Percentiles rank a stretch among this genome's conserved stretches.
These are phyloP conservation scores for Russula abietina DNA, from an alignment of 768 basidiomycete genomes.

Conservation along the genomic window DNA sequence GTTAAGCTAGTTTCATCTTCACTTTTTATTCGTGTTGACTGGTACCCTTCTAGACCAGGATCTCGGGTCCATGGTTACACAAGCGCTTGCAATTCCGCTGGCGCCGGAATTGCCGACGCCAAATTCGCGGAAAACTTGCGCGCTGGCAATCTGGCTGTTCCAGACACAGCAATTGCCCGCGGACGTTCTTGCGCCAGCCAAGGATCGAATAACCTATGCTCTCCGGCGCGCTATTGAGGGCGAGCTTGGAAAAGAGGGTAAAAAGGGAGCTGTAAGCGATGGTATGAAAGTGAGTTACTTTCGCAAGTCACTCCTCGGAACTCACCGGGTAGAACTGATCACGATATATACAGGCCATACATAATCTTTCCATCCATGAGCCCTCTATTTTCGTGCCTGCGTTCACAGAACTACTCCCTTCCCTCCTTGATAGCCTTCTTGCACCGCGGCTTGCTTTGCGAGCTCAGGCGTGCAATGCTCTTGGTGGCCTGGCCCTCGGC, in stretches of 20 bases:
- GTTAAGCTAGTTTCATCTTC: slow-evolving; percentile 24
- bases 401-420: slow-evolving; percentile 54
- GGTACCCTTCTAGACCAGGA: slow-evolving; percentile 44
- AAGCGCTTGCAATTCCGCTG: slow-evolving; percentile 66
- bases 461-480: slow-evolving; percentile 66
- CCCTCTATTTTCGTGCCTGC: slow-evolving; percentile 64
- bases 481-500: slow-evolving; percentile 61
- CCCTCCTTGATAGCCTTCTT: slow-evolving; percentile 56
- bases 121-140: slow-evolving; percentile 82
- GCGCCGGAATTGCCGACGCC: slow-evolving; percentile 66
- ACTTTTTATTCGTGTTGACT: slow-evolving; percentile 7
- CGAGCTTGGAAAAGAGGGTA: slow-evolving; percentile 82
- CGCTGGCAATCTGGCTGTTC: slow-evolving; percentile 67
- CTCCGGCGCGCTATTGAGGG: slow-evolving; percentile 74
- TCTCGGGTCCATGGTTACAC: slow-evolving; percentile 52
- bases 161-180: slow-evolving; percentile 65
- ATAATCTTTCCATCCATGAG: slow-evolving; percentile 58
- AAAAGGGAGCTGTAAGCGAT: slow-evolving; percentile 76
- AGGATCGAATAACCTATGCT: slow-evolving; percentile 63
- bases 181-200: slow-evolving; percentile 53
- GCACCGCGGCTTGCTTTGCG: slow-evolving; percentile 61
- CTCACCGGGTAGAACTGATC: slow-evolving; percentile 6
- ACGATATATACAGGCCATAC: slow-evolving; percentile 49
- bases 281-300: slow-evolving; percentile 55
- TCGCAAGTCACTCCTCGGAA: not conserved